Percentiles rank a stretch among this genome's conserved stretches.
Evolutionary conservation across 495 filamentous ascomycete species (phyloP).

Genomic region (Podospora bellae-mahoneyi): DNA sequence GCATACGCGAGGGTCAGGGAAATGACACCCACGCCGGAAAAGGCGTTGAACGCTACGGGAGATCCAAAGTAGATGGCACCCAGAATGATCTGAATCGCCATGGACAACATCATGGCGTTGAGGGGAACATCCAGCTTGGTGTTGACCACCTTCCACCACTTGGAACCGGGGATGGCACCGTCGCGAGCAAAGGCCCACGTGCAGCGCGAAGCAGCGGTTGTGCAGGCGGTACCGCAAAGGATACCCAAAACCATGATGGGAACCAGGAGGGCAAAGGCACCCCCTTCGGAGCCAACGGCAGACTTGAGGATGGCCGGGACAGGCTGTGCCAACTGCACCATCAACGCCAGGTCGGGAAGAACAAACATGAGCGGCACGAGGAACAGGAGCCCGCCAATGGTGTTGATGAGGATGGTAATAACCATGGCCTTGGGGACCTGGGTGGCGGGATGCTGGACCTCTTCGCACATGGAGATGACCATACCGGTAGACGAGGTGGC

Average conservation of each 20-base stretch:
- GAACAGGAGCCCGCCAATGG: constrained; percentile 47
- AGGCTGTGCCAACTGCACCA: constrained; percentile 44
- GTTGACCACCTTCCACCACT: constrained; percentile 49
- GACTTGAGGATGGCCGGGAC: constrained; percentile 45
- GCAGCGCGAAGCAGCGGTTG: constrained; percentile 55
- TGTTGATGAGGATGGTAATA: constrained; percentile 48
- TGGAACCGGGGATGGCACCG: constrained; percentile 54
- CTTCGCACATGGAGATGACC: constrained; percentile 53
- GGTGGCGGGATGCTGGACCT: constrained; percentile 45
- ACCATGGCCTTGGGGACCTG: constrained; percentile 54
- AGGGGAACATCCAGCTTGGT: constrained; percentile 46
- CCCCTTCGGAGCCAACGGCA: constrained; percentile 45
- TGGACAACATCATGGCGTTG: constrained; percentile 52
- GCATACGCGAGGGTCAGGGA: constrained; percentile 57
- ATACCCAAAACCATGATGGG: constrained; percentile 50
- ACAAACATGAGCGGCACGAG: constrained; percentile 51
- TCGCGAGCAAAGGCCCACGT: constrained; percentile 63
- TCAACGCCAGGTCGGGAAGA: constrained; percentile 43
- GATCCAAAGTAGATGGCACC: constrained; percentile 55
- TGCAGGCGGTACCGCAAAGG: constrained; percentile 61
- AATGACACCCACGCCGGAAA: constrained; percentile 62
- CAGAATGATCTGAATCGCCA: constrained; percentile 44
- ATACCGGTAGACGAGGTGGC: constrained; percentile 53
- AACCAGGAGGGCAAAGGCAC: constrained; percentile 45
- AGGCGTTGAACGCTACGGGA: constrained; percentile 53